phyloP scores from a whole-genome alignment of 495 filamentous ascomycete genomes.

The Sordaria brevicollis region DNA sequence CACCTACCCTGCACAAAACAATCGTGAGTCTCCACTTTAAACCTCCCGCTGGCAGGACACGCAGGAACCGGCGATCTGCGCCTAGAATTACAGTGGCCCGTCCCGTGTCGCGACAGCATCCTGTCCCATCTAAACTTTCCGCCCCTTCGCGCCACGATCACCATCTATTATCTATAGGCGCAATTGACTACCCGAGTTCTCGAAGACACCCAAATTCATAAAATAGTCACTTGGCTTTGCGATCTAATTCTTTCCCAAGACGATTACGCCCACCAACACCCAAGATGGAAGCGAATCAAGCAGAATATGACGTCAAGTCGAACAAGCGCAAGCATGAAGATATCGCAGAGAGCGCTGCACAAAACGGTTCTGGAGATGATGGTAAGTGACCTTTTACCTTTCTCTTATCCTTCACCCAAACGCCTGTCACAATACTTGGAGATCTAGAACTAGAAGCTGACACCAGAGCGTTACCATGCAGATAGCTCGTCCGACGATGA shows the following conservation, averaged over 20 bases:
- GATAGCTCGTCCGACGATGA: conserved; percentile 84
- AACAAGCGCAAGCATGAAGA: conserved; percentile 39
- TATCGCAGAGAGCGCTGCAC: conserved; percentile 15
- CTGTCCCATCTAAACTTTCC: neutral
- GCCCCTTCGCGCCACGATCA: neutral
- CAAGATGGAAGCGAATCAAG: conserved; percentile 12
- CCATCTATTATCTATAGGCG: neutral
- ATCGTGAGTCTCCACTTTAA: neutral
- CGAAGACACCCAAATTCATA: neutral
- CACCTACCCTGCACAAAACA: neutral
- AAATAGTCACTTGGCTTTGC: neutral
- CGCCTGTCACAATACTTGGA: neutral
- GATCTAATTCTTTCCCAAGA: neutral
- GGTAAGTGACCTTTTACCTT: conserved; percentile 16
- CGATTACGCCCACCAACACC: neutral
- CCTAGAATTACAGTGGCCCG: neutral
- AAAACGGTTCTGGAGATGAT: conserved; percentile 20
- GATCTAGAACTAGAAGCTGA: conserved; percentile 1
- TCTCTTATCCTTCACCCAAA: neutral
- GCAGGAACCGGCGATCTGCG: neutral
- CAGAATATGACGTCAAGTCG: conserved; percentile 23
- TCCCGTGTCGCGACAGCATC: neutral
- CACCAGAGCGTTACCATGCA: conserved; percentile 9
- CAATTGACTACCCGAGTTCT: neutral
- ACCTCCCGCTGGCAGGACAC: neutral